phyloP scores from a whole-genome alignment of 2,329 filamentous ascomycete species.

The Sclerotinia glacialis region DNA sequence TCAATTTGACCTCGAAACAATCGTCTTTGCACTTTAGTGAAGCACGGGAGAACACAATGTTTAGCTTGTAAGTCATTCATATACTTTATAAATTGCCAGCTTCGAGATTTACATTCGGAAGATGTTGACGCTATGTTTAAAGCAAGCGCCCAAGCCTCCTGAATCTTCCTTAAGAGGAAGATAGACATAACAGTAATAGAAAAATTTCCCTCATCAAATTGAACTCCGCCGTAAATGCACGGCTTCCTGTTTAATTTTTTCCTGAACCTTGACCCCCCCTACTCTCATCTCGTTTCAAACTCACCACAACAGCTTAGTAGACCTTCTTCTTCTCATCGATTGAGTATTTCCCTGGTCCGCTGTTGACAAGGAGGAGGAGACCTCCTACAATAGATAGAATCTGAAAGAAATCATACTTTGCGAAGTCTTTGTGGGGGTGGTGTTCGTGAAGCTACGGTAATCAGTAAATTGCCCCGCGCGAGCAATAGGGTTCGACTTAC shows the following conservation, averaged over 20 bases:
- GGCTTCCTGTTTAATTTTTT: constrained; percentile 26
- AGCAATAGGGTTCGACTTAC: constrained; percentile 53
- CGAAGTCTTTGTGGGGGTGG: constrained; percentile 99
- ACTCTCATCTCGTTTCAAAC: constrained; percentile 24
- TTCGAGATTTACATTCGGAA: constrained; percentile 24
- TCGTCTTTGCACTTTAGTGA: neutral
- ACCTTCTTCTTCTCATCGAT: constrained; percentile 99
- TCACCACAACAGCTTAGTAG: constrained; percentile 57
- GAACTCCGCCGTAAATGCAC: constrained; percentile 23
- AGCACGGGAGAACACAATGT: neutral
- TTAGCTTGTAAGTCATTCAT: constrained; percentile 12
- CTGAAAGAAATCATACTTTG: constrained; percentile 99
- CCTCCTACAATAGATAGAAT: constrained; percentile 97
- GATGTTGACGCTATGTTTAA: constrained; percentile 21
- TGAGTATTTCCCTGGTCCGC: constrained; percentile 94
- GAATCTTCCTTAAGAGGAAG: neutral
- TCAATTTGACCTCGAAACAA: neutral
- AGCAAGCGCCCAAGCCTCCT: constrained; percentile 11
- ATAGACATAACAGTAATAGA: constrained; percentile 14
- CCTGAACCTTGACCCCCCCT: constrained; percentile 27
- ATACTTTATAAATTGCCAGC: constrained; percentile 10
- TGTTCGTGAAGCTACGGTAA: constrained; percentile 78
- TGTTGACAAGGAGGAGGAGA: constrained; percentile 95
- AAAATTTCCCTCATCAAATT: constrained; percentile 14
- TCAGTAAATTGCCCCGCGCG: constrained; percentile 30